phyloP scores from a whole-genome alignment of 768 basidiomycete genomes.

The Calocybe cyanea region DNA sequence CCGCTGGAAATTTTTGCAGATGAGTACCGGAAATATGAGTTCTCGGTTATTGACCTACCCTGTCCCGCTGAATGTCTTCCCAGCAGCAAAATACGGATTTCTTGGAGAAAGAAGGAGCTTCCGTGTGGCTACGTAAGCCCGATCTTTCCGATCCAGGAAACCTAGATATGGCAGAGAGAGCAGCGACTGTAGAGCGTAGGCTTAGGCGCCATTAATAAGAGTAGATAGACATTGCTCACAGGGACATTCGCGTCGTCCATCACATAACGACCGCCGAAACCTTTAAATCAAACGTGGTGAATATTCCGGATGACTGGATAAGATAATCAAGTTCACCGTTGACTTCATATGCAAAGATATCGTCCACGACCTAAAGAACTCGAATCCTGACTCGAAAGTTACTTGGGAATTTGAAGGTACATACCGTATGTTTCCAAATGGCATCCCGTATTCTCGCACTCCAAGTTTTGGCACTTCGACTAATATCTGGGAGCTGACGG shows the following conservation, averaged over 20 bases:
- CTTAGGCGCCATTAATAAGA: background rate
- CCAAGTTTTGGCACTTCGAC: slow-evolving; percentile 50
- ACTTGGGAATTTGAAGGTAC: slow-evolving; percentile 1
- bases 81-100: slow-evolving; percentile 70
- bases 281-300: slow-evolving; percentile 27
- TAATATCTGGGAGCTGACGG: slow-evolving; percentile 46
- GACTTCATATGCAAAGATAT: slow-evolving; percentile 74
- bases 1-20: slow-evolving; percentile 40
- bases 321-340: slow-evolving; percentile 43
- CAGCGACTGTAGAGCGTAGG: slow-evolving; percentile 48
- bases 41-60: slow-evolving; percentile 43
- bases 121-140: slow-evolving; percentile 62
- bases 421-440: slow-evolving; percentile 59
- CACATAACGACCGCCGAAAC: slow-evolving; percentile 66
- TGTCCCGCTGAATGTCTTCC: slow-evolving; percentile 61
- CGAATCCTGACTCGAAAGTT: background rate
- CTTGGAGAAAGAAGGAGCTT: slow-evolving; percentile 54
- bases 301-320: background rate
- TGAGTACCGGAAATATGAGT: background rate
- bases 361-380: slow-evolving; percentile 47
- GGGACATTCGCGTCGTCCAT: slow-evolving; percentile 90
- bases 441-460: slow-evolving; percentile 56
- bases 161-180: slow-evolving; percentile 77
- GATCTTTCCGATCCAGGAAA: slow-evolving; percentile 58
- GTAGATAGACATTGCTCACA: slow-evolving; percentile 33